Base-by-base conservation (phyloP, 495 filamentous ascomycete genomes). In the Oleoguttula mirabilis region DNA sequence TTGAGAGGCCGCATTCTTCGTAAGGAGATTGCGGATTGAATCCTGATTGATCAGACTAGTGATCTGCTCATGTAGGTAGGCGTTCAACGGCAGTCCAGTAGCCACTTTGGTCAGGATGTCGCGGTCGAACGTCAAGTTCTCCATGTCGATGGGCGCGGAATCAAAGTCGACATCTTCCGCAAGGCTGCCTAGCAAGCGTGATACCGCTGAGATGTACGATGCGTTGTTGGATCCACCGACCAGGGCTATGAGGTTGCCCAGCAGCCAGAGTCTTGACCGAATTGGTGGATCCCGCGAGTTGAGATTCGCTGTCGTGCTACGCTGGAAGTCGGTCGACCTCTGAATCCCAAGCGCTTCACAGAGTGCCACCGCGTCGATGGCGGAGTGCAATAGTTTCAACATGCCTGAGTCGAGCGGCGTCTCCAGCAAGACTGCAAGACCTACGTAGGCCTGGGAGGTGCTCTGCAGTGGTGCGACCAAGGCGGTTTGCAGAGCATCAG, bases 201-300 rank as follows among this genome's bases (percentile, higher is more conserved):
- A 79, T 7, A 92, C 66, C 15, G 35, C 22, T 14, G 15, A 14
- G 28, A 40, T 46, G 35, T 10, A 82, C 71, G 32, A 67, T 65
- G 17, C 85, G 20, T 28, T 14, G 10, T 71, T 54, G 25, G 65
- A 62, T 50, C 65, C 56, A 12, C 73, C 70, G 48, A 81, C 75
- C 33, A 94, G 73, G 51, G 72, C 82, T 36, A 95, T 80, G 45
- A 86, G 76, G 55, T 93, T 82, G 16, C 80, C 71, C 36, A 94
- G 62, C 16, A 98, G 66, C 80, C 87, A 92, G 16, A 87, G 35
- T 16, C 24, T 32, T 19, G 37, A 28, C 17, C 44, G 36, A n/a
- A n/a, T n/a, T n/a, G n/a, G n/a, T n/a, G n/a, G n/a, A n/a, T n/a
- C n/a, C 12, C 24, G 10, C 2, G 46, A 56, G 66, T 58, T 28